Evolutionary conservation across 345 rosid genomes (phyloP), one percentile per base, ranked within the genome.

Genomic region (Eucalyptus cloeziana): DNA sequence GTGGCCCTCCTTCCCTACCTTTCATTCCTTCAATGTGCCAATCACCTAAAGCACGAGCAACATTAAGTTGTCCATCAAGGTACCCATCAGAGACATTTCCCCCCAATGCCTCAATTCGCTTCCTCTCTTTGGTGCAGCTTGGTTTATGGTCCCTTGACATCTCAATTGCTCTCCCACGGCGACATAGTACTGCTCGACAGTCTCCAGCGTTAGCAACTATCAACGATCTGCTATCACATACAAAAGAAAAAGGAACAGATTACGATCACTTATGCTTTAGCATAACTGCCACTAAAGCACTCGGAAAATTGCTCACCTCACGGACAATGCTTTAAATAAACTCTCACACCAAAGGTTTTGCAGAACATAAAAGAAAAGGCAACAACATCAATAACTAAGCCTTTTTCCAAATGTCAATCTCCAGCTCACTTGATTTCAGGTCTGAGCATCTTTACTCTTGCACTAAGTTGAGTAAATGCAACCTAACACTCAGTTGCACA

Each of bases 141-240:
- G 99, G 98, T 90, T 96, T 97, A 91, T 97, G 99, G 92, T 97
- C 99, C 88, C 92, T 94, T 13, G 98, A 97, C 98, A 97, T 94
- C 90, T 95, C 97, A 88, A 97, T 90, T 87, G 98, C 98, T 91
- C 90, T 94, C 21, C 99, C 99, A 33, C 93, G 94, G 22, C 97
- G 94, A 85, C 96, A 96, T 37, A 96, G 89, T 67, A 97, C 98
- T 56, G 98, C 99, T 86, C 98, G 94, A 89, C 98, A 96, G 87
- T 96, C 99, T 91, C 99, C 98, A 43, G 96, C 98, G 76, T 97
- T 97, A 89, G 99, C 99, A 91, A 96, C 99, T 87, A 96, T 90
- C 93, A 97, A 87, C 49, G 87, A 93, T 93, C 99, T 97, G 94
- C 86, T 44, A 86, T 49, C 30, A 81, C 33, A 54, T 49, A 49